phyloP scores from a whole-genome alignment of 352 stramenopile species.

The Globisporangium carolinianum region DNA sequence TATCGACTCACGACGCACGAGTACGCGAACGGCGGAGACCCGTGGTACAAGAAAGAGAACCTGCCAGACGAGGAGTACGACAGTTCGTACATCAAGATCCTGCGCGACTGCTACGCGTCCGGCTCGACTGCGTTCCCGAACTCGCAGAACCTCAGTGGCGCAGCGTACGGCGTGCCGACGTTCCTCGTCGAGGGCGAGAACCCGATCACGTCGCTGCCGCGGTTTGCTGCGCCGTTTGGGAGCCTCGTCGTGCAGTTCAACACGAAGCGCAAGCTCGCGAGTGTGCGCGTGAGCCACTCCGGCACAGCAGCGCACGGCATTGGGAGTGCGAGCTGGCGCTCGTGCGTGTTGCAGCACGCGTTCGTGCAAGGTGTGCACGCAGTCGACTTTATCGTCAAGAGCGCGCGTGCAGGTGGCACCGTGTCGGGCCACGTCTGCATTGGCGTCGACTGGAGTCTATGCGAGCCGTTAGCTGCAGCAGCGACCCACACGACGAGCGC shows the following conservation, averaged over 20 bases:
- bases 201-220: conserved; percentile 47
- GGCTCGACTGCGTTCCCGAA: conserved; percentile 74
- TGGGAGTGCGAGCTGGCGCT: conserved; percentile 50
- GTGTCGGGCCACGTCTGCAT: conserved; percentile 73
- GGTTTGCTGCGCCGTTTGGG: conserved; percentile 55
- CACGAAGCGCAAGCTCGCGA: conserved; percentile 47
- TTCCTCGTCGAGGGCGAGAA: conserved; percentile 80
- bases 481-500: neutral
- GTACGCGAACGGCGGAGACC: conserved; percentile 80
- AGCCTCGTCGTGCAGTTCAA: conserved; percentile 56
- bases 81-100: conserved; percentile 78
- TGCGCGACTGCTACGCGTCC: conserved; percentile 82
- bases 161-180: conserved; percentile 79
- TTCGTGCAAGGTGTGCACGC: conserved; percentile 66
- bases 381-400: conserved; percentile 78
- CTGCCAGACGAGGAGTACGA: conserved; percentile 84
- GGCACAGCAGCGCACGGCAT: conserved; percentile 53
- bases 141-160: conserved; percentile 82
- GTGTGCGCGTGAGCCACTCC: conserved; percentile 65
- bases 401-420: conserved; percentile 44
- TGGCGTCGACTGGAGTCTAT: conserved; percentile 52
- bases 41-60: conserved; percentile 89
- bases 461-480: conserved; percentile 3
- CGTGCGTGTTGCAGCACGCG: conserved; percentile 49
- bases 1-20: conserved; percentile 85